Evolutionary conservation across 345 rosid genomes (phyloP).

Genomic region (Pelargonium nanum): DNA sequence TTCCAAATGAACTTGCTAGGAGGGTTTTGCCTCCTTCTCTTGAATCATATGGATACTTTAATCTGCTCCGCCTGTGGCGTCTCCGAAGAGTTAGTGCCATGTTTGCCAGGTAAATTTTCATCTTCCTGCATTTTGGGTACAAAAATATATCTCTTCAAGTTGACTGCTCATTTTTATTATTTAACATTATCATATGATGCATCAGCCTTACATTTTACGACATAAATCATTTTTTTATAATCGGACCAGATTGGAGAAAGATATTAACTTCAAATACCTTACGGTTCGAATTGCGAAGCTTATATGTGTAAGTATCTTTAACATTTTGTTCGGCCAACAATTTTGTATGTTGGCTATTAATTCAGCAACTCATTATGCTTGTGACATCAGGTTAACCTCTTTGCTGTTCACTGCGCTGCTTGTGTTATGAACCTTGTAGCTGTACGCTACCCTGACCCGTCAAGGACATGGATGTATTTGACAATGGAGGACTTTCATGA

Average conservation of each 20-base stretch:
- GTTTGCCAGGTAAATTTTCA: constrained; percentile 55
- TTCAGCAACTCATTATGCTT: constrained; percentile 1
- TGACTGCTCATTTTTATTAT: background rate
- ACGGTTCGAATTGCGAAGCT: constrained; percentile 65
- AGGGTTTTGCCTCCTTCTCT: constrained; percentile 45
- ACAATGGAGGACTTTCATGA: constrained; percentile 28
- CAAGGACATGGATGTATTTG: constrained; percentile 49
- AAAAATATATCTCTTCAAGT: background rate
- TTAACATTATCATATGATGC: background rate
- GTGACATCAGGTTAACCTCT: constrained; percentile 54
- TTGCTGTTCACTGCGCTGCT: constrained; percentile 63
- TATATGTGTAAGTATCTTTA: constrained; percentile 41
- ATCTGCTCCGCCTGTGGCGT: constrained; percentile 99
- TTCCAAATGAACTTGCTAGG: constrained; percentile 62
- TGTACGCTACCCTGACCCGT: constrained; percentile 29
- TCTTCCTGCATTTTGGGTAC: background rate
- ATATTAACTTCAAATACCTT: constrained; percentile 57
- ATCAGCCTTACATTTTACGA: too few relatives aligned
- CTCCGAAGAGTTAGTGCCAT: constrained; percentile 87
- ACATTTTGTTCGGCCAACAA: background rate
- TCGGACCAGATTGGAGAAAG: constrained; percentile 65
- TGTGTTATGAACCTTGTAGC: constrained; percentile 65
- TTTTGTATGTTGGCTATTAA: background rate
- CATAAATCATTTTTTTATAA: constrained; percentile 2
- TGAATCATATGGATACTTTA: constrained; percentile 55